These are phyloP conservation scores for Peronospora destructor DNA, from an alignment of 352 stramenopile genomes.

Conservation along the genomic window DNA sequence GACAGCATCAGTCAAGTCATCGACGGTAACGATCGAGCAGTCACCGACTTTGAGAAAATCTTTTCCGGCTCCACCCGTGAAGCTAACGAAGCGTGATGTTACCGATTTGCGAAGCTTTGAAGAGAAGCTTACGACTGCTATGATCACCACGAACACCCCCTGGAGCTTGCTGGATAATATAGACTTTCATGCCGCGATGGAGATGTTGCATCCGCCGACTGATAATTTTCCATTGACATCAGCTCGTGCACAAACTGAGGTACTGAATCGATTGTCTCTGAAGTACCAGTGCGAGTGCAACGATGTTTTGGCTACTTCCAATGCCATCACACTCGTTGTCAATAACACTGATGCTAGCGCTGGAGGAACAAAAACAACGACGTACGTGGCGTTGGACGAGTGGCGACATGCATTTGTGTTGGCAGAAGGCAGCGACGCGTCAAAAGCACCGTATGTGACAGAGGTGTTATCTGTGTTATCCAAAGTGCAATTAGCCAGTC, in stretches of 20 bases:
- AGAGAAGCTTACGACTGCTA: slow-evolving; percentile 29
- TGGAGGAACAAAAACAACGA: slow-evolving; percentile 5
- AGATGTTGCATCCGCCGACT: slow-evolving; percentile 8
- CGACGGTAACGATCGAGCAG: slow-evolving; percentile 1
- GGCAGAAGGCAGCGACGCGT: slow-evolving; percentile 5
- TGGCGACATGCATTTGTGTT: slow-evolving; percentile 27
- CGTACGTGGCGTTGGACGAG: slow-evolving; percentile 21
- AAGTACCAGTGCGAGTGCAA: slow-evolving; percentile 24
- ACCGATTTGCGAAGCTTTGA: slow-evolving; percentile 16
- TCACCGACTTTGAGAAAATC: not conserved
- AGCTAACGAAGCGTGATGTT: not conserved
- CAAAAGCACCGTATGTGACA: slow-evolving; percentile 3
- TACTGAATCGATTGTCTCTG: slow-evolving; percentile 19
- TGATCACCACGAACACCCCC: slow-evolving; percentile 18
- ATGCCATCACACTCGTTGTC: slow-evolving; percentile 11
- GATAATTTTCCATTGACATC: slow-evolving; percentile 28
- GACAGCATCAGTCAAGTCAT: slow-evolving; percentile 1
- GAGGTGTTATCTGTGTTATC: slow-evolving; percentile 13
- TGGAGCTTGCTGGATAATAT: slow-evolving; percentile 30
- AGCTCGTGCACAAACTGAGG: slow-evolving; percentile 18
- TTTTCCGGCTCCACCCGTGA: not conserved
- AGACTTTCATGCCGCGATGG: slow-evolving; percentile 25
- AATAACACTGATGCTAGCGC: slow-evolving; percentile 2
- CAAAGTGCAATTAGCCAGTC: slow-evolving; percentile 1
- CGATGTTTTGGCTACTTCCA: slow-evolving; percentile 16